Evolutionary conservation across 495 filamentous ascomycete genomes (phyloP), one percentile per base, ranked within the genome.

Genomic region (Aspergillus sparsus): DNA sequence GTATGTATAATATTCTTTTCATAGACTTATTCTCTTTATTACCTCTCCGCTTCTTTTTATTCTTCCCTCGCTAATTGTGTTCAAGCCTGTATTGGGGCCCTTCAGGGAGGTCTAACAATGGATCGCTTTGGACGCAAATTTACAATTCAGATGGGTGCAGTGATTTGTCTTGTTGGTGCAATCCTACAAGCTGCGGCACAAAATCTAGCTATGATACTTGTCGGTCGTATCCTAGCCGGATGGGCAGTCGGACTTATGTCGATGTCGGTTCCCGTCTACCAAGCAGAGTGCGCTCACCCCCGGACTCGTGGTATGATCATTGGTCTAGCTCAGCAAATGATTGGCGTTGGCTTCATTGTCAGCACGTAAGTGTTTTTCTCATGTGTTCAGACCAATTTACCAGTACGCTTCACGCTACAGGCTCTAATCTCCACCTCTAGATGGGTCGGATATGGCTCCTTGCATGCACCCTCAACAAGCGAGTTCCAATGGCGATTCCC

Each of bases 201-300:
- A 15, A 80, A 84, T 55, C 65, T 86, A 50, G 74, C 78, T 0
- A 83, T 84, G 77, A 83, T 88, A 61, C 76, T 87, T 11, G 73
- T 83, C 42, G 86, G 86, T 7, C 82, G 86, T 37, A 85, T 87
- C 51, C 71, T 88, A 6, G 78, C 83, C 2, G 85, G 86, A 12
- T 80, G 82, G 72, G 86, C 83, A 27, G 80, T 88, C 53, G 85
- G 84, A 47, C 72, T 84, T 35, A 76, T 84, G 66, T 79, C 72
- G 37, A 84, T 82, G 76, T 77, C 83, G 47, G 82, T 85, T 49
- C 84, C 83, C 8, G 82, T 87, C 21, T 85, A 83, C 66, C 70
- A 85, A 12, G 80, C 82, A 3, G 82, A 85, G 64, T 78, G 78
- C 68, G 74, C 80, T 0, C 74, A 81, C 49, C 78, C 78, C 9